Evolutionary conservation across 177 flowering plant species (phyloP), one percentile per base, ranked within the genome.

Genomic region (Telopea speciosissima): DNA sequence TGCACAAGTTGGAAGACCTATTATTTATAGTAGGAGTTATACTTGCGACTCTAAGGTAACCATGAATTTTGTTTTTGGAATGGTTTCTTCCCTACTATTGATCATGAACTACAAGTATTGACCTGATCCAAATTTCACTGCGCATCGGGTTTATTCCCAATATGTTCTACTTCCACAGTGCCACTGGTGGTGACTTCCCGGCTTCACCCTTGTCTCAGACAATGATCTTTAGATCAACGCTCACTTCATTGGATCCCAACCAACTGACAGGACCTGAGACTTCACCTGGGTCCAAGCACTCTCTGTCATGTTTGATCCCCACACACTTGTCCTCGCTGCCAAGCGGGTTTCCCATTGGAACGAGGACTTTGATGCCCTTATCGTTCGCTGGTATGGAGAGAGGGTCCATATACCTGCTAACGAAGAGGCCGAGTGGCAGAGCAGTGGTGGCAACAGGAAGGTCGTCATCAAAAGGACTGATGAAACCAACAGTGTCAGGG

Each of bases 141-240:
- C n/a, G n/a, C n/a, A n/a, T n/a, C n/a, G n/a, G n/a, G n/a, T n/a
- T n/a, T n/a, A n/a, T n/a, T n/a, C n/a, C n/a, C n/a, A n/a, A n/a
- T n/a, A n/a, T n/a, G n/a, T n/a, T 89, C 85, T 86, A 87, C 77
- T 89, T 87, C 85, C 90, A 87, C 60, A 91, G 93, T 13, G 80
- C 83, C 16, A 84, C 76, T 69, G 89, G 88, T 21, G 84, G 84
- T 10, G 76, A 87, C 81, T 89, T n/a, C n/a, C n/a, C n/a, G n/a
- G n/a, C n/a, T n/a, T 86, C 58, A 86, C 90, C 22, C 81, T 86
- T 10, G 85, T 88, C n/a, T 86, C 91, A 0, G 91, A 86, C 45
- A 78, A 82, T 25, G 75, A 85, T 26, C 76, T 89, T 36, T 91
- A 88, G 1, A 86, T 85, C 77, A 86, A 86, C 68, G 91, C 87